Percentiles rank a stretch among this genome's conserved stretches.
Evolutionary conservation across 2,329 filamentous ascomycete species (phyloP).

Genomic region (Aspergillus jensenii): DNA sequence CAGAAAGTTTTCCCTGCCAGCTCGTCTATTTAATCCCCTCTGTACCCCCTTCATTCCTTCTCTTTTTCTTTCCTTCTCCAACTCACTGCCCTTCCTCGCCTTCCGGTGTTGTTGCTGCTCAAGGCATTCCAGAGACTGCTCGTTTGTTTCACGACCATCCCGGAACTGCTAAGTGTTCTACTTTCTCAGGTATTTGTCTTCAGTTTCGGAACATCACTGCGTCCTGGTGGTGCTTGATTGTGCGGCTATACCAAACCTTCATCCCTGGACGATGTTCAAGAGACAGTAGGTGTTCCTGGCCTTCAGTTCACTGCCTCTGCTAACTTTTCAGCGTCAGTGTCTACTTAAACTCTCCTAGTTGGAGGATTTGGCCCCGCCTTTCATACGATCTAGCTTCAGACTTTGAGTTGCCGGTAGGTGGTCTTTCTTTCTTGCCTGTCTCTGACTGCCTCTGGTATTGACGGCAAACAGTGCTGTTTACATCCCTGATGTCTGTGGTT

Average conservation of each 20-base stretch:
- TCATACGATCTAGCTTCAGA: not conserved
- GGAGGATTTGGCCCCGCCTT: not conserved
- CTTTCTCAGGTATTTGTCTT: not conserved
- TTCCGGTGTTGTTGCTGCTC: not conserved
- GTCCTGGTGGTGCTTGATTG: not conserved
- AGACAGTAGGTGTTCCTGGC: not conserved
- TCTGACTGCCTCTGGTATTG: not conserved
- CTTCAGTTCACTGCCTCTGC: not conserved
- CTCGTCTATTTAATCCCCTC: not conserved
- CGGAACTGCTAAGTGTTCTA: not conserved
- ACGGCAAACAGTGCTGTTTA: not conserved
- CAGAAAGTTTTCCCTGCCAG: not conserved
- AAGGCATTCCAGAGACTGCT: no score
- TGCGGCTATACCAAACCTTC: not conserved
- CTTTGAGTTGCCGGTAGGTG: not conserved
- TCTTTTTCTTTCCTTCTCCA: not conserved
- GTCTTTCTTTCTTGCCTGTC: not conserved
- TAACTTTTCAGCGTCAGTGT: not conserved
- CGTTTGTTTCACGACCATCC: no score
- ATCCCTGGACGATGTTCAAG: not conserved
- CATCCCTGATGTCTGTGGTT: not conserved
- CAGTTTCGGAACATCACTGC: not conserved
- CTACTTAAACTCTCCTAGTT: slow-evolving; percentile 1
- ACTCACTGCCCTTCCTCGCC: not conserved
- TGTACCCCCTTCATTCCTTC: not conserved